These are phyloP conservation scores for Stipa capillata DNA, from an alignment of 176 grass and related monocot species.

Conservation along the genomic window DNA sequence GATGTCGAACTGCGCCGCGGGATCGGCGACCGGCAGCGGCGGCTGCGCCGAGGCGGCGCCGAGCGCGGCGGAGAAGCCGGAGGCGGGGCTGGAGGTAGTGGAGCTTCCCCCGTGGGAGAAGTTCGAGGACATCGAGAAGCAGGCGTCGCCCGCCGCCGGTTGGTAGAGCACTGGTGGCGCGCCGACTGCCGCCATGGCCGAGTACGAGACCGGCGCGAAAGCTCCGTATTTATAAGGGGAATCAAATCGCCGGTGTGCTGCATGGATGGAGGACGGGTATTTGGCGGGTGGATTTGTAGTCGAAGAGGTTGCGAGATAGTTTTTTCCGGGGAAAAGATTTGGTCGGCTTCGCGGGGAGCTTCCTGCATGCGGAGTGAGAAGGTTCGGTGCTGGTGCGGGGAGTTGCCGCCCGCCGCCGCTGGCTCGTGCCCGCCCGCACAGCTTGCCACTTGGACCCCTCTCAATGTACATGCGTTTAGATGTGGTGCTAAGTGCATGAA, in stretches of 20 bases:
- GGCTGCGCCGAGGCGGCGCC: background rate
- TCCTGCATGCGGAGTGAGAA: conserved; percentile 29
- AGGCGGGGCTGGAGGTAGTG: conserved; percentile 30
- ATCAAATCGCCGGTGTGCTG: background rate
- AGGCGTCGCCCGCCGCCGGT: conserved; percentile 5
- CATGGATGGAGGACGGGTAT: background rate
- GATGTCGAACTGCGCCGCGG: conserved; percentile 38
- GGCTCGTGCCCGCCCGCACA: background rate
- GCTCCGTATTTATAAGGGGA: conserved; percentile 42
- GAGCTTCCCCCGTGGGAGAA: conserved; percentile 33
- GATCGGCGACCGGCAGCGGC: background rate
- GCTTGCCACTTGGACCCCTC: no score
- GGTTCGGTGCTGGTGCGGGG: conserved; percentile 41
- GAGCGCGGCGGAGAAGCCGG: conserved; percentile 42
- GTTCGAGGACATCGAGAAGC: conserved; percentile 29
- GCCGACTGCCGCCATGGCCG: conserved; percentile 50
- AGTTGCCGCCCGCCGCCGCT: conserved; percentile 20
- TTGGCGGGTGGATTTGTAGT: conserved; percentile 21
- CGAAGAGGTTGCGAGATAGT: background rate
- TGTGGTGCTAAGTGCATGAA: no score
- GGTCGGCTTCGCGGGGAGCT: conserved; percentile 46
- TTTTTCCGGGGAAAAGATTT: background rate
- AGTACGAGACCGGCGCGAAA: background rate
- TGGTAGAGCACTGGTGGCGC: conserved; percentile 34
- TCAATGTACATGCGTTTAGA: no score